These are phyloP conservation scores for Tripterygium wilfordii DNA, from an alignment of 177 flowering plant genomes.

Conservation along the genomic window DNA sequence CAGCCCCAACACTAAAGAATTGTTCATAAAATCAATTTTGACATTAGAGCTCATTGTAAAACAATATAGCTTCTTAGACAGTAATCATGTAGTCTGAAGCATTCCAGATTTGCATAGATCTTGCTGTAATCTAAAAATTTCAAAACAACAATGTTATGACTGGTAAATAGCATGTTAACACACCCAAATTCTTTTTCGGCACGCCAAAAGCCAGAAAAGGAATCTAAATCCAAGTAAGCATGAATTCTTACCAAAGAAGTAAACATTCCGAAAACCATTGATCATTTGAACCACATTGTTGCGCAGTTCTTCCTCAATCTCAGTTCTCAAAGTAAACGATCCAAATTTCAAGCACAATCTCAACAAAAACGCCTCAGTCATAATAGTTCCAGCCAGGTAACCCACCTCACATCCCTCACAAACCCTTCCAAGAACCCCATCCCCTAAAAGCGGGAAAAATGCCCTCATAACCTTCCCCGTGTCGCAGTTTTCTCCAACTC, in stretches of 20 bases:
- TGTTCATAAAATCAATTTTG: too few species aligned
- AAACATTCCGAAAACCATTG: conserved; percentile 22
- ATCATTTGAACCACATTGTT: conserved; percentile 17
- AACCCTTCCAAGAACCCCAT: conserved; percentile 13
- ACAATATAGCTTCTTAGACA: too few species aligned
- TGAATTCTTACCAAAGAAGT: conserved; percentile 33
- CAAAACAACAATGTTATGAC: too few species aligned
- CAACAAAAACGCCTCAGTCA: conserved; percentile 31
- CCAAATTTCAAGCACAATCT: conserved; percentile 29
- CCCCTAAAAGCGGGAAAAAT: conserved; percentile 32
- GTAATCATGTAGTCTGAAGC: too few species aligned
- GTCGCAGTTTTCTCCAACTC: conserved; percentile 11
- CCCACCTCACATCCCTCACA: conserved; percentile 21
- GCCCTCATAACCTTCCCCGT: conserved; percentile 21
- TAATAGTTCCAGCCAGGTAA: conserved; percentile 35
- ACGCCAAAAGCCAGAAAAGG: background rate
- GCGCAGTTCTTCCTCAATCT: conserved; percentile 20
- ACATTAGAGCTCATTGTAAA: too few species aligned
- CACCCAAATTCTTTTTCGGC: too few species aligned
- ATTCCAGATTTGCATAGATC: too few species aligned
- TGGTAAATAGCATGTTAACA: too few species aligned
- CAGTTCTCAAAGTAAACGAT: conserved; percentile 8
- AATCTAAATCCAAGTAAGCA: background rate
- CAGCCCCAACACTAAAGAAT: too few species aligned
- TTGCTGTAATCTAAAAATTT: too few species aligned